Evolutionary conservation across 2,329 filamentous ascomycete species (phyloP).

Genomic region (Talaromyces albobiverticillius): DNA sequence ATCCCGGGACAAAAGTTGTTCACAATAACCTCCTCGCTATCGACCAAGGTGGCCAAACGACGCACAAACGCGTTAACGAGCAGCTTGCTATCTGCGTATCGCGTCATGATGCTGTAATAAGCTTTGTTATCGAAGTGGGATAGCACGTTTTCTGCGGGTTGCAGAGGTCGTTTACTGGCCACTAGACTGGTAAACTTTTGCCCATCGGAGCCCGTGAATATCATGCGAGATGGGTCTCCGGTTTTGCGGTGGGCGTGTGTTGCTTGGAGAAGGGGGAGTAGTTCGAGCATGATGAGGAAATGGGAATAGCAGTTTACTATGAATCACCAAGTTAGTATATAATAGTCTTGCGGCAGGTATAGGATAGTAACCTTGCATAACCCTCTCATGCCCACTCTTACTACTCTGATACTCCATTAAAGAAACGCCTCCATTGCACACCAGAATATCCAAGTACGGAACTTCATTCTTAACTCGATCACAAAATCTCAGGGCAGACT

Average conservation of each 20-base stretch:
- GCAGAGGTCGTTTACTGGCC: neutral
- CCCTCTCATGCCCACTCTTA: conserved; percentile 18
- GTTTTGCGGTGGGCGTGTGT: conserved; percentile 9
- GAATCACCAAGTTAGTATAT: neutral
- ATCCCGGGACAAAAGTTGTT: conserved; percentile 20
- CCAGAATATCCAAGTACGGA: conserved; percentile 14
- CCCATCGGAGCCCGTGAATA: conserved; percentile 15
- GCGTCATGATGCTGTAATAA: neutral
- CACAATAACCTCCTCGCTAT: conserved; percentile 16
- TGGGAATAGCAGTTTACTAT: conserved; percentile 20
- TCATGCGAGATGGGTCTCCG: conserved; percentile 14
- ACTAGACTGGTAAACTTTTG: conserved; percentile 10
- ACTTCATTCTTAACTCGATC: conserved; percentile 14
- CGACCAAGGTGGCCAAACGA: conserved; percentile 11
- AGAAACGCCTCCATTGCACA: conserved; percentile 17
- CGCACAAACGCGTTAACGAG: conserved; percentile 19
- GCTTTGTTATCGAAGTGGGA: neutral
- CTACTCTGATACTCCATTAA: conserved; percentile 14
- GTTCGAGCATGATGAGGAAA: conserved; percentile 16
- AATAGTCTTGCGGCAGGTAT: neutral
- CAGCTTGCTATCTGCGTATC: conserved; percentile 19
- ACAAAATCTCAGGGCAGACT: conserved; percentile 13
- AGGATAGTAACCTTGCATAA: neutral
- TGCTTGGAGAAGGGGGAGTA: conserved; percentile 14
- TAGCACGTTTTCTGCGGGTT: neutral